Conservation (phyloP, 2,329 filamentous ascomycete genomes). For the Graphilbum fragrans region DNA sequence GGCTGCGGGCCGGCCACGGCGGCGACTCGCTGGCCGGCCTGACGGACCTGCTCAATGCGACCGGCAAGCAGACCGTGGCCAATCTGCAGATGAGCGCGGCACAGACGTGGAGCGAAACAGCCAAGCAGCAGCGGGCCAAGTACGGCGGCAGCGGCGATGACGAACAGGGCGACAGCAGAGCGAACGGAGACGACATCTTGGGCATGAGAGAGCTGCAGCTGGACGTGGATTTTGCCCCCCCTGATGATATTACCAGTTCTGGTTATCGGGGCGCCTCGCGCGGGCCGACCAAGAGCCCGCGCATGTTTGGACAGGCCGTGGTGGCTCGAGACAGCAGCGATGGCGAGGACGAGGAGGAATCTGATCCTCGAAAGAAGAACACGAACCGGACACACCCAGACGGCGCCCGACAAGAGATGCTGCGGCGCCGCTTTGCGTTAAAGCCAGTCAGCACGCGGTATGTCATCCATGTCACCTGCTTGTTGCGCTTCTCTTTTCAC, state of each 20-base stretch:
- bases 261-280: conserved; percentile 7
- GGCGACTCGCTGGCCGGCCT: conserved; percentile 44
- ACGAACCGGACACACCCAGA: neutral
- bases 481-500: neutral
- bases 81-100: conserved; percentile 57
- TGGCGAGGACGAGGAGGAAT: conserved; percentile 10
- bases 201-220: conserved; percentile 15
- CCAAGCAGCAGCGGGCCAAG: neutral
- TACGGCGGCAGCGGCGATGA: conserved; percentile 14
- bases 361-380: neutral
- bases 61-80: conserved; percentile 70
- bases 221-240: conserved; percentile 27
- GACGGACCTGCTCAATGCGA: conserved; percentile 55
- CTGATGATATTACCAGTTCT: too few species aligned
- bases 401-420: conserved; percentile 8
- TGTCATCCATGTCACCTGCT: neutral
- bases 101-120: conserved; percentile 9
- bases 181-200: conserved; percentile 10
- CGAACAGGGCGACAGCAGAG: conserved; percentile 15
- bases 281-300: conserved; percentile 11
- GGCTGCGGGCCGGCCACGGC: conserved; percentile 37
- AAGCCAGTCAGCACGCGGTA: conserved; percentile 16
- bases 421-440: conserved; percentile 13
- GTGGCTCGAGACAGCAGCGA: conserved; percentile 16
- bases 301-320: conserved; percentile 30